Evolutionary conservation across 768 basidiomycete species (phyloP).

Genomic region (Exidia glandulosa): DNA sequence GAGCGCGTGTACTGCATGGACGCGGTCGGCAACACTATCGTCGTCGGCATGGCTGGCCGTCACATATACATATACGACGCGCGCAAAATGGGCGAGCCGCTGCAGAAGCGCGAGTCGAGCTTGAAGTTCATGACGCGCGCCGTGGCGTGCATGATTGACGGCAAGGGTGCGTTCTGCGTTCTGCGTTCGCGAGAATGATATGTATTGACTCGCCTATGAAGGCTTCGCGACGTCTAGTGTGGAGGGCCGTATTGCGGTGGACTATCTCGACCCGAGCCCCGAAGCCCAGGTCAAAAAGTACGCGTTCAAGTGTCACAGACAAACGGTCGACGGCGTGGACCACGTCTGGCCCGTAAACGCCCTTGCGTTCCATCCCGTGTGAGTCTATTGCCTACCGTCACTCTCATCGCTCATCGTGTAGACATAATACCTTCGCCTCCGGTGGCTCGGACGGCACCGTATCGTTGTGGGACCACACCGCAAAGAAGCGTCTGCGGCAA

Average conservation of each 20-base stretch:
- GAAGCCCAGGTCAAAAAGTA: conserved; percentile 79
- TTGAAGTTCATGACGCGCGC: conserved; percentile 91
- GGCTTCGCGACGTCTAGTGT: conserved; percentile 91
- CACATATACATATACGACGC: conserved; percentile 85
- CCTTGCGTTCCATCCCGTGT: conserved; percentile 87
- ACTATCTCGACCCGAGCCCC: conserved; percentile 82
- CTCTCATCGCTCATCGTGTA: conserved; percentile 17
- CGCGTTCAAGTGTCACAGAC: conserved; percentile 95
- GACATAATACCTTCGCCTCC: conserved; percentile 90
- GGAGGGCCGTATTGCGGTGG: conserved; percentile 93
- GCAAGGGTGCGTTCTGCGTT: conserved; percentile 50
- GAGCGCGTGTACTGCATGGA: conserved; percentile 84
- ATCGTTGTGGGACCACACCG: conserved; percentile 94
- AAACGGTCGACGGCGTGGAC: conserved; percentile 81
- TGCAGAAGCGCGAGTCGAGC: conserved; percentile 81
- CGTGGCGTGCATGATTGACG: conserved; percentile 85
- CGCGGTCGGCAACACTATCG: conserved; percentile 63
- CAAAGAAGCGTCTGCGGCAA: conserved; percentile 90
- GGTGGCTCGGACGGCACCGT: conserved; percentile 91
- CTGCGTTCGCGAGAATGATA: not conserved
- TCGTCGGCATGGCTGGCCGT: conserved; percentile 88
- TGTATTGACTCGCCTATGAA: conserved; percentile 16
- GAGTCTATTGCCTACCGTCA: conserved; percentile 11
- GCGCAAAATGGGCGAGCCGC: conserved; percentile 61
- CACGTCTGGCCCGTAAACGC: conserved; percentile 96